Evolutionary conservation across 495 filamentous ascomycete species (phyloP), one percentile per base, ranked within the genome.

Genomic region (Penicillium riverlandense): DNA sequence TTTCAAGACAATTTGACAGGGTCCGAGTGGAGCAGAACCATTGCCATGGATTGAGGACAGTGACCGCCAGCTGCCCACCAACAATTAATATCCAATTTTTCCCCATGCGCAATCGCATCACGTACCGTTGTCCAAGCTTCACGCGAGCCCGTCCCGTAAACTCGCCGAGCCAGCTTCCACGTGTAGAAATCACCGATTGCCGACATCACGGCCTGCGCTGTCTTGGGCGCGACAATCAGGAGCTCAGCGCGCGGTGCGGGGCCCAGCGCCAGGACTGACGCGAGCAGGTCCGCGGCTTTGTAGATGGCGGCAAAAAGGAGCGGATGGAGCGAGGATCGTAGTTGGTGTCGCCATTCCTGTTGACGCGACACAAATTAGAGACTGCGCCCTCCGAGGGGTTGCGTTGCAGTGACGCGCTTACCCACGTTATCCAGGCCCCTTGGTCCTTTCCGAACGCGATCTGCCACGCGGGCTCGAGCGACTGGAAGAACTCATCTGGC

Each of bases 401-500:
- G 48, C 44, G 46, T 38, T 41, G 31, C 29, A 39, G 35, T 35
- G 31, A 14, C 29, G 27, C 16, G 70, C 75, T 48, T 68, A 95
- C 91, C 92, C 92, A 99, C 44, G 94, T 99, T 52, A 99, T 73
- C 89, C 90, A 97, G 14, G 90, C 86, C 33, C 86, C 86, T 62
- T 83, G 83, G 12, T 76, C 60, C 11, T 61, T 49, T 8, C 89
- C 91, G 68, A 96, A 97, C 0, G 86, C 84, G 37, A 91, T 71
- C 61, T 83, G 74, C 90, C 91, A 97, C 49, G 92, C 92, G 32
- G 92, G 94, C 59, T 99, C 92, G 9, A 99, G 75, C 6, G 90
- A 86, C 58, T 99, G 92, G 52, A 90, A 99, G 71, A 86, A 97
- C 62, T 99, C 92, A 69, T 99, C 92, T n/a, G 92, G 92, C 62